A percentile compares a stretch with the other conserved stretches of the same genome.
These are phyloP conservation scores for Ceratocystis diversiconidia DNA, from an alignment of 2,329 filamentous ascomycete genomes.

Conservation along the genomic window DNA sequence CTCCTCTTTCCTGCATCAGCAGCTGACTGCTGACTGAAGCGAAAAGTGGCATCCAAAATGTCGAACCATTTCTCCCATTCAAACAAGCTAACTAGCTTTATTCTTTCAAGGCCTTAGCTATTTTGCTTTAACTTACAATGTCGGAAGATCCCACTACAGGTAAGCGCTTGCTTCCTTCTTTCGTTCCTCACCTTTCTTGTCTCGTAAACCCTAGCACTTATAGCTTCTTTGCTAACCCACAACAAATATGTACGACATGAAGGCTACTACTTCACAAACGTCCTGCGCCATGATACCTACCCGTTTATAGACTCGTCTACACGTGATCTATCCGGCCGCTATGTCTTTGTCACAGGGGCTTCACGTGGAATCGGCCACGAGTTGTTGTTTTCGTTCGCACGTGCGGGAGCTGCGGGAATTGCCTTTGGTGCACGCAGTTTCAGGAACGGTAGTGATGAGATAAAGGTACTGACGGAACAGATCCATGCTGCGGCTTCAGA, in stretches of 20 bases:
- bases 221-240: neutral
- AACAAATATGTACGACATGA: neutral
- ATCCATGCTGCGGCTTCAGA: neutral
- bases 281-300: slow-evolving; percentile 38
- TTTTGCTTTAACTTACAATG: neutral
- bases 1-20: neutral
- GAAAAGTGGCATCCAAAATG: neutral
- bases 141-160: slow-evolving; percentile 9
- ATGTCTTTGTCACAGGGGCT: slow-evolving; percentile 40
- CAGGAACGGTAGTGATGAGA: slow-evolving; percentile 24
- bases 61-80: neutral
- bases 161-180: neutral
- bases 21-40: neutral
- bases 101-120: too few species aligned
- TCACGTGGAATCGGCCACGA: slow-evolving; percentile 40
- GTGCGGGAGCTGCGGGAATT: slow-evolving; percentile 37
- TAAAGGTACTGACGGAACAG: slow-evolving; percentile 2
- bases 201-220: neutral
- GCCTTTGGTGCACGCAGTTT: slow-evolving; percentile 38
- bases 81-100: neutral
- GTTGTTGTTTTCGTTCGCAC: slow-evolving; percentile 41
- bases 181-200: neutral
- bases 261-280: slow-evolving; percentile 23
- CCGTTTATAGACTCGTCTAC: slow-evolving; percentile 33
- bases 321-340: slow-evolving; percentile 27